Evolutionary conservation across 352 stramenopile species (phyloP).

Genomic region (Pythium chondricola): DNA sequence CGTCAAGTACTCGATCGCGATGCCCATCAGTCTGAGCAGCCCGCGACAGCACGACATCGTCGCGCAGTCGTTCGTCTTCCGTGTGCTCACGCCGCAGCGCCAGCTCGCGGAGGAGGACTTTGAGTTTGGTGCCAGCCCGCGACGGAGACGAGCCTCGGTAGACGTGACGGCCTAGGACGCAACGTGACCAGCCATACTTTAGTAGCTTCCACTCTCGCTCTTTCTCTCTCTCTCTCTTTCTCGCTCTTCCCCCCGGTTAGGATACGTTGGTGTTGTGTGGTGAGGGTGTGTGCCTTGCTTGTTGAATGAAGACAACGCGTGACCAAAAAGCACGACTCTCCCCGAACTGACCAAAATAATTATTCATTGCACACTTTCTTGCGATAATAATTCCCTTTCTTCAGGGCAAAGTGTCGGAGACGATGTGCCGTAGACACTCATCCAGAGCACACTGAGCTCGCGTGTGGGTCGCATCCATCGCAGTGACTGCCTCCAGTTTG

Average conservation of each 20-base stretch:
- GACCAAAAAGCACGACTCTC: no score
- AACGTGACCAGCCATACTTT: neutral
- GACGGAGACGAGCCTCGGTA: conserved; percentile 12
- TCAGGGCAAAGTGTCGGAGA: no score
- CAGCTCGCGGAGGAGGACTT: conserved; percentile 52
- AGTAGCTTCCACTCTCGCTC: neutral
- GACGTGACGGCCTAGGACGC: conserved; percentile 7
- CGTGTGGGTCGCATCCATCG: conserved; percentile 14
- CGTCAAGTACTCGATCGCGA: conserved; percentile 86
- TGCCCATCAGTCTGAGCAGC: conserved; percentile 83
- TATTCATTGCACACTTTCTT: no score
- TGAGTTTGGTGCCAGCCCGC: no score
- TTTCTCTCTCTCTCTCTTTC: neutral
- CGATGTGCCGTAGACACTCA: conserved; percentile 11
- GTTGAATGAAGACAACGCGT: conserved; percentile 5
- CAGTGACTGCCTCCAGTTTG: conserved; percentile 22
- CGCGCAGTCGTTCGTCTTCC: conserved; percentile 85
- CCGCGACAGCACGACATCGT: conserved; percentile 84
- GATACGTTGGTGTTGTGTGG: conserved; percentile 1
- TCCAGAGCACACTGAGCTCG: conserved; percentile 5
- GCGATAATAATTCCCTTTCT: no score
- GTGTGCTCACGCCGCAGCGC: conserved; percentile 73
- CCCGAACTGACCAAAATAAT: no score
- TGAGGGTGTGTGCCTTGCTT: conserved; percentile 1
- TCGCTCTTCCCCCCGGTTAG: no score